phyloP scores from a whole-genome alignment of 768 basidiomycete species.

The Tubosaeta brunneosetosa region DNA sequence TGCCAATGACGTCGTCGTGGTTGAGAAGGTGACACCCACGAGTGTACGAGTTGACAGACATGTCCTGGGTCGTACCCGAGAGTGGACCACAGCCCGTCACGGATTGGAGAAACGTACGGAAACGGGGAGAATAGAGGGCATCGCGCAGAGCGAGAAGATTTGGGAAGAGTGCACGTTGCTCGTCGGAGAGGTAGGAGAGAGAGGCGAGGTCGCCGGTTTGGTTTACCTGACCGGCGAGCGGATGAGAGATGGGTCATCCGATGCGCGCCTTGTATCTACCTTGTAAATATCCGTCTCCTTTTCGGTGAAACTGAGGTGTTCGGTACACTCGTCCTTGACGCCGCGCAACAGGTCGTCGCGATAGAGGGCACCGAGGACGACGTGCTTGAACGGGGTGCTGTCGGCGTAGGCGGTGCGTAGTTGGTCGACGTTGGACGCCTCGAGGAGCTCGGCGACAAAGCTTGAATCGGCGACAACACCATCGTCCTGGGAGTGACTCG shows the following conservation, averaged over 20 bases:
- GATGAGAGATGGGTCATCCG: not conserved
- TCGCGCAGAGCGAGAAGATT: constrained; percentile 79
- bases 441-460: constrained; percentile 46
- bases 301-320: constrained; percentile 77
- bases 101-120: constrained; percentile 75
- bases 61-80: constrained; percentile 89
- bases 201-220: constrained; percentile 97
- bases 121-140: constrained; percentile 81
- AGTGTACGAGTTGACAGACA: constrained; percentile 89
- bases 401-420: constrained; percentile 53
- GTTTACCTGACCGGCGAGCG: constrained; percentile 58
- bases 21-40: constrained; percentile 92
- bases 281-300: constrained; percentile 99
- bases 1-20: constrained; percentile 97
- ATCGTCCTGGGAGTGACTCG: constrained; percentile 24
- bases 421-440: constrained; percentile 48
- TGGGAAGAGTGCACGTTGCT: constrained; percentile 76
- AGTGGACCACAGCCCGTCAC: constrained; percentile 93
- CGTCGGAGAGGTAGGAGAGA: constrained; percentile 74
- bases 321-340: constrained; percentile 81
- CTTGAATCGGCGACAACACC: constrained; percentile 10
- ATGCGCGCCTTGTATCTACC: constrained; percentile 37
- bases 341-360: constrained; percentile 73
- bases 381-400: constrained; percentile 77
- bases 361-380: constrained; percentile 75